Base-by-base conservation (phyloP, 2,329 filamentous ascomycete species). In the Scleromitrula shiraiana region DNA sequence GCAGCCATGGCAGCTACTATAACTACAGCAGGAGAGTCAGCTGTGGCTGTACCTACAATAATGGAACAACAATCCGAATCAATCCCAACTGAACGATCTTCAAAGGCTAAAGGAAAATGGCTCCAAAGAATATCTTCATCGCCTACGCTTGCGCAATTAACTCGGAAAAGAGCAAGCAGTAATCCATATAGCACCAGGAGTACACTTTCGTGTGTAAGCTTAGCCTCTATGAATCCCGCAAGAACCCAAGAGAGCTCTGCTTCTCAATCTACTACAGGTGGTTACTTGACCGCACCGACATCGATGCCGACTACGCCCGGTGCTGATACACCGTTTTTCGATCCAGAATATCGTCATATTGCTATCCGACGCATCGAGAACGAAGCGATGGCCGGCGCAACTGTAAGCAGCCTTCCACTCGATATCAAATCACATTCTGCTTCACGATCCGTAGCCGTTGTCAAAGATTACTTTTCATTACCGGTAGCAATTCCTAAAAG, bases 51-150 rank as follows among this genome's bases (percentile, higher is more conserved):
- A 17, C 37, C 37, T 15, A 10, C 37, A 32, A 20, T 26, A 32
- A 14, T 42, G 10, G 40, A 42, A 22, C 40, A 42, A 22, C 40
- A 27, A 15, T 29, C 40, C 17, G 24, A 42, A 30, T 14, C 40
- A 12, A 30, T 32, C 14, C 24, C 7, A 32, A 32, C 15, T 10
- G 47, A 36, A 45, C 43, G 33, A 22, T 53, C 56, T 33, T 55
- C 58, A 7, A 55, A 64, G 59, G 46, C 50, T 56, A 39, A 65
- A 62, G 50, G 62, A 59, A 23, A 53, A 38, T 53, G 56, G 20
- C 53, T 65, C 2, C 60, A 65, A 46, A 59, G 62, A 38, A 64
- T 65, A 24, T 64, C 62, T 4, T 65, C 64, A 4, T 65, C 64
- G 1, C 61, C 62, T 19, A 61, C 64, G 41, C 55, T 64, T 10